These are phyloP conservation scores for Pelagophyceae sp. DNA, from an alignment of 352 stramenopile species.

Conservation along the genomic window DNA sequence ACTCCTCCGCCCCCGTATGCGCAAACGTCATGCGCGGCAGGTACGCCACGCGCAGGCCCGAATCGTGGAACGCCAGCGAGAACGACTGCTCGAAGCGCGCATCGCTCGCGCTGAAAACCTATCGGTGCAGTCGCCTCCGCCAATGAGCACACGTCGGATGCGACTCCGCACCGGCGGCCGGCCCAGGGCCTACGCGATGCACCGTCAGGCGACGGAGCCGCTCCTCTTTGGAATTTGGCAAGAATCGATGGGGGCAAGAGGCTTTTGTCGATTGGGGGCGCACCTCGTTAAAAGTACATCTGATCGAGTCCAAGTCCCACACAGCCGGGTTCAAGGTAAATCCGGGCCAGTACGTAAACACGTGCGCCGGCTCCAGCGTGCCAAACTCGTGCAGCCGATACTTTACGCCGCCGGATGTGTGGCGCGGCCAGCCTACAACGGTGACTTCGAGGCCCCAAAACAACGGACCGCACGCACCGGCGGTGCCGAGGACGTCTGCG, in stretches of 20 bases:
- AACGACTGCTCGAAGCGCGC: conserved; percentile 34
- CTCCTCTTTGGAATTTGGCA: not conserved
- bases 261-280: not conserved
- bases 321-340: conserved; percentile 56
- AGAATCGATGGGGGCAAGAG: conserved; percentile 15
- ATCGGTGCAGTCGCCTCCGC: too few species aligned
- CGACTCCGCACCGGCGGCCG: too few species aligned
- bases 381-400: conserved; percentile 54
- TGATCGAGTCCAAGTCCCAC: conserved; percentile 37
- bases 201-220: not conserved
- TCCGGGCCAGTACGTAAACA: conserved; percentile 51
- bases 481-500: not conserved
- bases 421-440: not conserved
- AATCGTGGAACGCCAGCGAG: conserved; percentile 25
- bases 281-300: not conserved
- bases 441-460: too few species aligned
- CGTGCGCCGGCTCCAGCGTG: conserved; percentile 34
- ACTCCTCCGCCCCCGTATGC: conserved; percentile 28
- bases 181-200: too few species aligned
- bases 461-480: too few species aligned
- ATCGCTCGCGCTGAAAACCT: conserved; percentile 20
- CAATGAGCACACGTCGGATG: too few species aligned
- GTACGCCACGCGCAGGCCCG: conserved; percentile 28
- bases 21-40: conserved; percentile 29
- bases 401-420: conserved; percentile 7